phyloP scores from a whole-genome alignment of 805 yeast genomes.

The Candida khao-thaluensis region DNA sequence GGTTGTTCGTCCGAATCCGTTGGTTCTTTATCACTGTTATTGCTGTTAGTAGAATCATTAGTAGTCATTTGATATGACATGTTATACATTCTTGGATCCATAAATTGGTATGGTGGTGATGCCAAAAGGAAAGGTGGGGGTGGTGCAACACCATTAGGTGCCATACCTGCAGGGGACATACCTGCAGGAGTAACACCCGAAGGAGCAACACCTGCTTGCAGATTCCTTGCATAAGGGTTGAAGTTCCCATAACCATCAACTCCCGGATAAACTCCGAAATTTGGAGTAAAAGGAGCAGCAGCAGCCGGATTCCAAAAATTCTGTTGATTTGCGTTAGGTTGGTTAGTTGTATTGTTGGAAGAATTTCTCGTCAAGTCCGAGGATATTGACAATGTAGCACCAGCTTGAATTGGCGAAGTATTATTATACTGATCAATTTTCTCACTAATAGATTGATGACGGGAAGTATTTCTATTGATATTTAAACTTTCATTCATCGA shows the following conservation, averaged over 20 bases:
- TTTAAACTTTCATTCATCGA: conserved; percentile 45
- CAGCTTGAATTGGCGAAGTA: conserved; percentile 45
- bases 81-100: conserved; percentile 37
- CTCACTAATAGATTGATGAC: conserved; percentile 58
- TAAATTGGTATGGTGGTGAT: conserved; percentile 33
- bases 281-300: conserved; percentile 58
- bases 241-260: conserved; percentile 9
- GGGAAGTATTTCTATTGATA: conserved; percentile 34
- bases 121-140: conserved; percentile 43
- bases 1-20: background rate
- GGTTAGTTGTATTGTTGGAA: background rate
- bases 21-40: conserved; percentile 3
- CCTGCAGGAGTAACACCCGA: background rate
- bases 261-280: conserved; percentile 15
- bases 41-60: conserved; percentile 8
- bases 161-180: background rate
- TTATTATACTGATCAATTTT: conserved; percentile 58
- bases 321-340: background rate
- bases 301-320: conserved; percentile 63
- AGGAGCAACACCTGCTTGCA: background rate
- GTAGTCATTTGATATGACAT: conserved; percentile 24
- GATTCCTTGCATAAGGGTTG: background rate
- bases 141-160: conserved; percentile 23
- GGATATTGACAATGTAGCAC: conserved; percentile 33
- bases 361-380: conserved; percentile 23